Base-by-base conservation (phyloP, 2,329 filamentous ascomycete species). In the Pseudogymnoascus sp. region DNA sequence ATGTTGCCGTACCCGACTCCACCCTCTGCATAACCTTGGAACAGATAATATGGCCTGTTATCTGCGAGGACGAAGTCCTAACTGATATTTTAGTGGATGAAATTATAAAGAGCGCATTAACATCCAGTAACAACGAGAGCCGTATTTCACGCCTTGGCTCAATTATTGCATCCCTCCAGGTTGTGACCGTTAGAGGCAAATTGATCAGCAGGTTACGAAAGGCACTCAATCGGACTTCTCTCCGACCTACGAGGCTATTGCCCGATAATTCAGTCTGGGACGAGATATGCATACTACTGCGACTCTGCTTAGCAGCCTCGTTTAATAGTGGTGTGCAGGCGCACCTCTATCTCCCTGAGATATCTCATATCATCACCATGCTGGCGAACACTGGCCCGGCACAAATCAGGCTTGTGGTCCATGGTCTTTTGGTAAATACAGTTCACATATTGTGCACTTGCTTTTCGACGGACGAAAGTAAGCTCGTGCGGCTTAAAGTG, bases 361-460 rank as follows among this genome's bases (percentile, higher is more conserved):
- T 89, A 53, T 89, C 89, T 71, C 87, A 89, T 73, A 79, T 89
- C 59, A 84, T 89, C 64, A 89, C 87, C 0, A 88, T 89, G 84
- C 78, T 89, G 25, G 84, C 85, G 37, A 89, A 89, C 68, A 88
- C 84, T 1, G 87, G 87, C 5, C 74, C 80, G 10, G 74, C 79
- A 8, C 82, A 84, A 10, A 77, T 87, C 5, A 80, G 86, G 59
- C 73, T 81, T 6, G 76, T 84, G 18, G 84, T 89, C 2, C 86
- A 89, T 70, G 81, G 83, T 62, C 75, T 89, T 10, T 75, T 89
- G 23, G 81, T 88, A 61, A 89, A 89, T 72, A 84, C 86, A 1
- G 79, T 89, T 12, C 87, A 89, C 71, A 84, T 87, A 5, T 82
- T 86, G 37, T 89, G 85, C 70, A 87, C 85, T 1, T 86, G 84